A percentile compares a stretch with the other conserved stretches of the same genome.
phyloP scores from a whole-genome alignment of 768 basidiomycete species.

The Hemileccinum rubropunctum region DNA sequence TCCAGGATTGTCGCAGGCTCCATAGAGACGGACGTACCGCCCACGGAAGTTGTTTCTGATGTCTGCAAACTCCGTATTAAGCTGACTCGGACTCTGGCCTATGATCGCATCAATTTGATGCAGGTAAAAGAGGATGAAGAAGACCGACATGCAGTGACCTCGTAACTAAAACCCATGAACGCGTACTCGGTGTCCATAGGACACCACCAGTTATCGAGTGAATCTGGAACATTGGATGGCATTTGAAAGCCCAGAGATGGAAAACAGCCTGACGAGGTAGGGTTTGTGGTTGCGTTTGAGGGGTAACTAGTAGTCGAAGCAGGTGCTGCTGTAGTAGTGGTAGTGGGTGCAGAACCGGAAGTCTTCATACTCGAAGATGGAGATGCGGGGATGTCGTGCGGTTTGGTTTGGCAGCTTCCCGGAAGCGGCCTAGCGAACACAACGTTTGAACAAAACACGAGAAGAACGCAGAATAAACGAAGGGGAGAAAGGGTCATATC shows the following conservation, averaged over 20 bases:
- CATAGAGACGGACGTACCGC: slow-evolving; percentile 59
- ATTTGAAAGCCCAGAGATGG: slow-evolving; percentile 48
- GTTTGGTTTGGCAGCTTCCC: slow-evolving; percentile 6
- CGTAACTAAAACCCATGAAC: slow-evolving; percentile 77
- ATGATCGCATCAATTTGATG: neutral
- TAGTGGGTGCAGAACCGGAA: too few relatives aligned
- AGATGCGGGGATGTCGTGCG: neutral
- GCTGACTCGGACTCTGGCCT: slow-evolving; percentile 57
- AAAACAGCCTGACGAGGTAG: slow-evolving; percentile 28
- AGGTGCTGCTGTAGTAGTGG: too few relatives aligned
- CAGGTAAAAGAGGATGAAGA: neutral
- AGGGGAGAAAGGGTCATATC: slow-evolving; percentile 13
- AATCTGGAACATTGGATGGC: slow-evolving; percentile 48
- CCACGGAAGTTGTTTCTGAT: slow-evolving; percentile 58
- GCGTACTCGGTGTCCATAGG: slow-evolving; percentile 60
- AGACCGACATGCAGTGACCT: slow-evolving; percentile 58
- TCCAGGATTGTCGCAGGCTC: slow-evolving; percentile 37
- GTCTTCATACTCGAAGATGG: neutral
- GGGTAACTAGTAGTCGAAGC: neutral
- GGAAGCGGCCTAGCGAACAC: slow-evolving; percentile 14
- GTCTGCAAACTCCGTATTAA: slow-evolving; percentile 56
- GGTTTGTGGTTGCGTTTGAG: neutral
- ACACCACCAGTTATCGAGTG: slow-evolving; percentile 63
- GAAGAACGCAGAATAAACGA: slow-evolving; percentile 3
- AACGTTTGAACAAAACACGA: slow-evolving; percentile 6